phyloP scores from a whole-genome alignment of 306 rosid species.

The Citrullus amarus region DNA sequence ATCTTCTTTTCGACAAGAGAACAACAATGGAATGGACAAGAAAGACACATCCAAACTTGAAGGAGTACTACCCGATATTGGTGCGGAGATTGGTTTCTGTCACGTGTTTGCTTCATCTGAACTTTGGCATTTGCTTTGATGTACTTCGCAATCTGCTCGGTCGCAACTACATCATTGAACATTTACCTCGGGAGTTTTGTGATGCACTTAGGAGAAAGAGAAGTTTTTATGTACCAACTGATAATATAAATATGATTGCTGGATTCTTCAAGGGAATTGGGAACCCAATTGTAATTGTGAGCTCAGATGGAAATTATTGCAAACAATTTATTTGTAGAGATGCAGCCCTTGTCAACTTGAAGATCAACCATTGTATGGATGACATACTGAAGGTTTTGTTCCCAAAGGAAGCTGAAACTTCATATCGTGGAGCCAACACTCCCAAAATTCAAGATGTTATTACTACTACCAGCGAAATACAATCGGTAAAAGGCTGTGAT shows the following conservation, averaged over 20 bases:
- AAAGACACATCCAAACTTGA: slow-evolving; percentile 2
- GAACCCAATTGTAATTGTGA: slow-evolving; percentile 41
- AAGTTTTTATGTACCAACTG: not conserved
- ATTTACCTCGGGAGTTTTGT: slow-evolving; percentile 27
- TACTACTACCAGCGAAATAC: not conserved
- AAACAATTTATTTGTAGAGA: slow-evolving; percentile 13
- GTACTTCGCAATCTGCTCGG: slow-evolving; percentile 16
- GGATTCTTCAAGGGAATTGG: slow-evolving; percentile 29
- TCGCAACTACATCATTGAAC: slow-evolving; percentile 1
- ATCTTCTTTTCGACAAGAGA: slow-evolving; percentile 8
- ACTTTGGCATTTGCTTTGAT: slow-evolving; percentile 13
- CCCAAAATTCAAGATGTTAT: not conserved
- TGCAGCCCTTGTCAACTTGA: slow-evolving; percentile 32
- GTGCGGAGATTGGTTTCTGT: slow-evolving; percentile 30
- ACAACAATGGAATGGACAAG: slow-evolving; percentile 28
- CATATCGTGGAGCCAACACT: not conserved
- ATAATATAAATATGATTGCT: slow-evolving; percentile 21
- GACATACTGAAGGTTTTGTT: slow-evolving; percentile 17
- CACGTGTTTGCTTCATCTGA: slow-evolving; percentile 30
- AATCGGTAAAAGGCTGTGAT: not conserved
- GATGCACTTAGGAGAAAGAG: slow-evolving; percentile 14
- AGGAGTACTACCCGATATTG: slow-evolving; percentile 18
- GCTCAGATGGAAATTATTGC: slow-evolving; percentile 7
- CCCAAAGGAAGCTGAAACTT: slow-evolving; percentile 11
- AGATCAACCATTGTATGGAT: not conserved